Evolutionary conservation across 1,284 basidiomycete species (phyloP).

Genomic region (Ganoderma multipileum): DNA sequence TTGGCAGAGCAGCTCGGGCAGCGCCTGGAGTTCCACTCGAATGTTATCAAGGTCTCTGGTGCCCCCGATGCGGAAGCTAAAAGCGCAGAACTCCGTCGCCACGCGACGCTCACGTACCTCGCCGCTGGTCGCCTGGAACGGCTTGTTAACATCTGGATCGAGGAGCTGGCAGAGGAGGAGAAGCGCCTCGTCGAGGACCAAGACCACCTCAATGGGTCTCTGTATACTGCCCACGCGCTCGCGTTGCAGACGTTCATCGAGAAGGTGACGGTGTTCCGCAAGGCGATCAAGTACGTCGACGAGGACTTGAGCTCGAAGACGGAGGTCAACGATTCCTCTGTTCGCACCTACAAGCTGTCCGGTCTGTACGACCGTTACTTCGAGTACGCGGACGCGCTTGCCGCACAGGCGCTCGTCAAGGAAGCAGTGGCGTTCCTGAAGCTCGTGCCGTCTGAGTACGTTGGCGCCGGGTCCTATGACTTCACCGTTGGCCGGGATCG

Average conservation of each 20-base stretch:
- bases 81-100: slow-evolving; percentile 76
- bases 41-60: slow-evolving; percentile 58
- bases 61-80: slow-evolving; percentile 49
- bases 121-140: slow-evolving; percentile 92
- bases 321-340: slow-evolving; percentile 49
- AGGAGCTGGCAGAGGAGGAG: slow-evolving; percentile 93
- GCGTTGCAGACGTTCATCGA: slow-evolving; percentile 96
- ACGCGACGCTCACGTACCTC: slow-evolving; percentile 92
- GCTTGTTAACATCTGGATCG: slow-evolving; percentile 91
- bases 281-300: slow-evolving; percentile 90
- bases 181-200: slow-evolving; percentile 54
- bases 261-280: slow-evolving; percentile 95
- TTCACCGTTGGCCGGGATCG: slow-evolving; percentile 71
- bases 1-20: slow-evolving; percentile 93
- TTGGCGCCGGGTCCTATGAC: slow-evolving; percentile 62
- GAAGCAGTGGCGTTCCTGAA: slow-evolving; percentile 86
- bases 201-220: slow-evolving; percentile 54
- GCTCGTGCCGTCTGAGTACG: slow-evolving; percentile 84
- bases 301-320: slow-evolving; percentile 62
- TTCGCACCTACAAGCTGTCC: slow-evolving; percentile 84
- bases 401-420: slow-evolving; percentile 87
- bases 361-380: slow-evolving; percentile 92
- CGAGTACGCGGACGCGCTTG: slow-evolving; percentile 94
- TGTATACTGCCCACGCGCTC: slow-evolving; percentile 87
- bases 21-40: slow-evolving; percentile 87